phyloP scores from a whole-genome alignment of 306 rosid species.

The Pterocarpus macrocarpus region DNA sequence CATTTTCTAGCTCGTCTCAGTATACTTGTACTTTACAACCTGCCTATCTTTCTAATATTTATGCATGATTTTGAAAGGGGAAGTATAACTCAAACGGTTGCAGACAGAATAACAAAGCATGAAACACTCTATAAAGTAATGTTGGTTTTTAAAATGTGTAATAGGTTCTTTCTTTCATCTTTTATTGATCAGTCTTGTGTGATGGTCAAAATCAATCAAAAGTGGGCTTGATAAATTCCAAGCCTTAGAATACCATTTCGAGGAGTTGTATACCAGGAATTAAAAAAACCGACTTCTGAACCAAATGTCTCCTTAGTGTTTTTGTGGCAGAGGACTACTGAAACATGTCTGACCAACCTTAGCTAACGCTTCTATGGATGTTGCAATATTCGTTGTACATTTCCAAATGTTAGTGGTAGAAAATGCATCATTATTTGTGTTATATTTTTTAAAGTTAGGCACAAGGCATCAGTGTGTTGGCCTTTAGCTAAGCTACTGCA shows the following conservation, averaged over 20 bases:
- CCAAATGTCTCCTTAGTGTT: background rate
- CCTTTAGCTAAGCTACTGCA: background rate
- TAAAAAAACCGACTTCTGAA: too few species aligned
- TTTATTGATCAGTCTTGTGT: slow-evolving; percentile 1
- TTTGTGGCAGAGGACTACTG: slow-evolving; percentile 11
- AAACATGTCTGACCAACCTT: slow-evolving; percentile 23
- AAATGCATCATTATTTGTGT: background rate
- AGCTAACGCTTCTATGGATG: slow-evolving; percentile 2
- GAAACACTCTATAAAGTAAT: background rate
- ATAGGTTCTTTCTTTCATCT: slow-evolving; percentile 14
- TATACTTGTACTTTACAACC: background rate
- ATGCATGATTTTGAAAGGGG: slow-evolving; percentile 10
- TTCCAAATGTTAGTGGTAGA: slow-evolving; percentile 11
- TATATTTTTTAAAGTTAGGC: background rate
- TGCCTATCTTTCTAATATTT: background rate
- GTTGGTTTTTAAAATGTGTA: slow-evolving; percentile 13
- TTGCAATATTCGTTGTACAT: background rate
- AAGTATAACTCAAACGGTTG: background rate
- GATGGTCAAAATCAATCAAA: background rate
- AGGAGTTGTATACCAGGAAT: background rate
- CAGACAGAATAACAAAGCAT: too few species aligned
- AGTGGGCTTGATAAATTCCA: background rate
- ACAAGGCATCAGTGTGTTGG: background rate
- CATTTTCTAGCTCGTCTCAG: background rate
- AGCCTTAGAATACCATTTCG: background rate